Evolutionary conservation across 768 basidiomycete genomes (phyloP), one percentile per base, ranked within the genome.

Genomic region (Amanita rubescens): DNA sequence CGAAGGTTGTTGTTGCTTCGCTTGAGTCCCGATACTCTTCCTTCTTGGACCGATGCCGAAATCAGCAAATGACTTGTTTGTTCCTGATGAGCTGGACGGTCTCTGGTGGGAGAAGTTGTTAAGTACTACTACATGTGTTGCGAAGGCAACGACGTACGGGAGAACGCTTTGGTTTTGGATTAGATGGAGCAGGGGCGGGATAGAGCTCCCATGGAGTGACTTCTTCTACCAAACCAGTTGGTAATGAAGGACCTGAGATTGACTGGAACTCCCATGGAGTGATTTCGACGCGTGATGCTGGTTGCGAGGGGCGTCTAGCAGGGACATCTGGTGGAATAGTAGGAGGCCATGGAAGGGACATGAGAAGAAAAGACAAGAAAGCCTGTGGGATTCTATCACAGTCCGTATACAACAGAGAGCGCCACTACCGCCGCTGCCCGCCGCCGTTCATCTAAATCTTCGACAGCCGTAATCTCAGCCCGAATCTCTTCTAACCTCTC

Each of bases 381-480:
- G 38, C 35, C 24, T 22, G n/a, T n/a, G 33, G 54, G 54, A 46
- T 30, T 39, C 49, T 49, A 41, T 50, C 49, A 50, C 39, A 90
- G 67, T 2, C 86, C 87, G 65, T 87, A 85, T 5, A 84, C 86
- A 48, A 90, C 66, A 0, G 85, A 85, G 0, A 90, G 69, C 20
- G 88, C 86, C 19, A 87, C 85, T 43, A 73, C 71, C 7, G 88
- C 88, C 0, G 88, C 88, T 22, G 86, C 82, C 59, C 71, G 78
- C 59, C 84, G 71, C 58, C 81, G 72, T 67, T 85, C 85, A 20
- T 72, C 74, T 58, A 83, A 79, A 60, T 84, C 74, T 5, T 72
- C 68, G 69, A 90, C 86, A 10, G 71, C 75, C 20, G 81, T 74
- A 58, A 90, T 89, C 69, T 90, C 86, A 20, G 78, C 79, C 63